phyloP scores from a whole-genome alignment of 768 basidiomycete genomes.

The Mycena polygramma region DNA sequence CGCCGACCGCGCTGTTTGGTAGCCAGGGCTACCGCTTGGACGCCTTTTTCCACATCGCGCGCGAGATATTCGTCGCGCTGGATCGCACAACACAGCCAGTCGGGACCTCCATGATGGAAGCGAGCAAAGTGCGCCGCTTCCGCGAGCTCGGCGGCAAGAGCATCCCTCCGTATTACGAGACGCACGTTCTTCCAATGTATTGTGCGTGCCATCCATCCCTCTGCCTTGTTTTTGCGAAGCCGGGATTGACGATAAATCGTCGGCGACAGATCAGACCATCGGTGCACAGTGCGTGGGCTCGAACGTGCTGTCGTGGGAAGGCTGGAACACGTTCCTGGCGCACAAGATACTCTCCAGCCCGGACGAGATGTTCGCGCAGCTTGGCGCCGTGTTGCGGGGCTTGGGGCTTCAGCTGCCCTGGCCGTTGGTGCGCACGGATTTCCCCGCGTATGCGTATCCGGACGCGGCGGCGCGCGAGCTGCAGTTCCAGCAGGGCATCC shows the following conservation, averaged over 20 bases:
- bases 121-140: slow-evolving; percentile 33
- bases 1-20: slow-evolving; percentile 33
- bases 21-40: slow-evolving; percentile 31
- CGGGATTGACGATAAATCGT: not conserved
- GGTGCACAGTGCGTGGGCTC: slow-evolving; percentile 33
- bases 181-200: slow-evolving; percentile 34
- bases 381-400: slow-evolving; percentile 25
- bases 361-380: slow-evolving; percentile 32
- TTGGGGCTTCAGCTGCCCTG: slow-evolving; percentile 33
- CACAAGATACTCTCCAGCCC: slow-evolving; percentile 36
- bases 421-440: slow-evolving; percentile 31
- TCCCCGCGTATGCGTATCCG: slow-evolving; percentile 35
- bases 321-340: slow-evolving; percentile 38
- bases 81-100: slow-evolving; percentile 28
- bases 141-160: slow-evolving; percentile 24
- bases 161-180: slow-evolving; percentile 35
- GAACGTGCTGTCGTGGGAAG: slow-evolving; percentile 37
- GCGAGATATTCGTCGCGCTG: slow-evolving; percentile 32
- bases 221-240: not conserved
- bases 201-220: slow-evolving; percentile 22
- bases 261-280: slow-evolving; percentile 26
- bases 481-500: slow-evolving; percentile 35
- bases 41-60: slow-evolving; percentile 31
- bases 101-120: slow-evolving; percentile 34
- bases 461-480: slow-evolving; percentile 37